Evolutionary conservation across 2,329 filamentous ascomycete genomes (phyloP).

Genomic region (Ampelomyces quisqualis): DNA sequence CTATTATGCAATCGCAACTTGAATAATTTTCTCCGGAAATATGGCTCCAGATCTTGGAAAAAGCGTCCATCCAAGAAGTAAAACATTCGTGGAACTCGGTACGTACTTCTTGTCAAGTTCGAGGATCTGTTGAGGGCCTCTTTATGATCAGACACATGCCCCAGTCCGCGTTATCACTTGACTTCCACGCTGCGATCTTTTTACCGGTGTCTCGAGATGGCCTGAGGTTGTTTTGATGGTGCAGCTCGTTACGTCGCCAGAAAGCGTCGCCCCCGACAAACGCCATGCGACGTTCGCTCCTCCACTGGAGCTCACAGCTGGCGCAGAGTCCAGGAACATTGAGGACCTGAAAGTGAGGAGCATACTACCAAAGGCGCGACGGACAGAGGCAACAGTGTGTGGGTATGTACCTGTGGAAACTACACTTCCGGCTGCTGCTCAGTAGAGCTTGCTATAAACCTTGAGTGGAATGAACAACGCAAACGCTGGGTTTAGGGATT

Average conservation of each 20-base stretch:
- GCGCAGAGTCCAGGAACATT: slow-evolving; percentile 8
- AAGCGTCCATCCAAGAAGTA: slow-evolving; percentile 4
- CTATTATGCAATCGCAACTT: not conserved
- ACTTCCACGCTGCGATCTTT: slow-evolving; percentile 23
- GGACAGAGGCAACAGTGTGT: slow-evolving; percentile 19
- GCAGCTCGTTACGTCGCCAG: slow-evolving; percentile 14
- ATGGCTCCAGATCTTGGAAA: slow-evolving; percentile 21
- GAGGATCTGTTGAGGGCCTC: slow-evolving; percentile 19
- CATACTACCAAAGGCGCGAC: slow-evolving; percentile 15
- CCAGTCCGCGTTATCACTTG: slow-evolving; percentile 11
- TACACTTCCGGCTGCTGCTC: slow-evolving; percentile 13
- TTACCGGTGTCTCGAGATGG: slow-evolving; percentile 15
- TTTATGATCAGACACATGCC: slow-evolving; percentile 20
- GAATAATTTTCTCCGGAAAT: slow-evolving; percentile 21
- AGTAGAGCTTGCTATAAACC: slow-evolving; percentile 7
- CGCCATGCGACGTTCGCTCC: slow-evolving; percentile 11
- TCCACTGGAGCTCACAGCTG: slow-evolving; percentile 5
- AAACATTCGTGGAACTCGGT: slow-evolving; percentile 22
- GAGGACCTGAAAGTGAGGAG: slow-evolving; percentile 13
- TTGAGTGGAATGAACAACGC: slow-evolving; percentile 20
- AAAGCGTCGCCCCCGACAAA: slow-evolving; percentile 3
- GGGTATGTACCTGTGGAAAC: slow-evolving; percentile 19
- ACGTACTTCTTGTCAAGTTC: slow-evolving; percentile 18
- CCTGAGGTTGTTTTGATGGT: slow-evolving; percentile 10
- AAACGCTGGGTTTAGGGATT: slow-evolving; percentile 25